A percentile compares a stretch with the other conserved stretches of the same genome.
These are phyloP conservation scores for Geranomyces michiganensis DNA, from an alignment of 192 early-diverging fungal genomes.

Conservation along the genomic window DNA sequence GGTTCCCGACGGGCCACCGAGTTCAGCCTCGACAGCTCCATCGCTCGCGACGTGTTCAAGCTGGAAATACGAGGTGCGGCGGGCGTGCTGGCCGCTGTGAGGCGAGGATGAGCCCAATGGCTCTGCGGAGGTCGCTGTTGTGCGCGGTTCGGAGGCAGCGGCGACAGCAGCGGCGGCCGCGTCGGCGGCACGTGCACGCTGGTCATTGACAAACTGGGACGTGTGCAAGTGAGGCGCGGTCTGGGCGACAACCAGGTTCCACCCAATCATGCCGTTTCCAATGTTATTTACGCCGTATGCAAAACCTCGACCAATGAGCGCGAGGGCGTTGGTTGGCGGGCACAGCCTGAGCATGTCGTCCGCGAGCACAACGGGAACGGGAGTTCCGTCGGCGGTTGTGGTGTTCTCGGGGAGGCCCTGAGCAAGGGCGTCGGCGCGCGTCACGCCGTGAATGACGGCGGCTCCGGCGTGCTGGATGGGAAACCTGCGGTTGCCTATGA, in stretches of 20 bases:
- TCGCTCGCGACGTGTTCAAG: conserved; percentile 19
- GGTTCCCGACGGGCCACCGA: not conserved
- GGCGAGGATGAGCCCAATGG: not conserved
- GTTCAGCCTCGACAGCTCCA: conserved; percentile 13
- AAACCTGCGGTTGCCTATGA: conserved; percentile 33
- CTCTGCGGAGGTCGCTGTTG: not conserved
- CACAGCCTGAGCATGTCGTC: conserved; percentile 44
- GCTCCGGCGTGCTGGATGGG: conserved; percentile 44
- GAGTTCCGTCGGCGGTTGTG: conserved; percentile 29
- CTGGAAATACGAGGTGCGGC: conserved; percentile 19
- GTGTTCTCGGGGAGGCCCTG: not conserved
- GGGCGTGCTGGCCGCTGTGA: not conserved
- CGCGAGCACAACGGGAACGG: conserved; percentile 34
- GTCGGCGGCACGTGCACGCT: not conserved
- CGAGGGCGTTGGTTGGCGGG: conserved; percentile 43
- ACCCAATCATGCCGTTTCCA: conserved; percentile 56
- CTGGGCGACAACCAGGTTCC: conserved; percentile 54
- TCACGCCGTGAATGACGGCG: conserved; percentile 47
- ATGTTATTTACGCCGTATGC: conserved; percentile 54
- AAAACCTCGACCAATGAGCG: conserved; percentile 41
- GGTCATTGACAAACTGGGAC: conserved; percentile 25
- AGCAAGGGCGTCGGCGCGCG: conserved; percentile 17
- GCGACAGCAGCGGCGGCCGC: not conserved
- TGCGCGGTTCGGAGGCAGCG: not conserved
- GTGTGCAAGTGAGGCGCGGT: conserved; percentile 38